Base-by-base conservation (phyloP, 2,329 filamentous ascomycete species). In the Epichloe scottii region DNA sequence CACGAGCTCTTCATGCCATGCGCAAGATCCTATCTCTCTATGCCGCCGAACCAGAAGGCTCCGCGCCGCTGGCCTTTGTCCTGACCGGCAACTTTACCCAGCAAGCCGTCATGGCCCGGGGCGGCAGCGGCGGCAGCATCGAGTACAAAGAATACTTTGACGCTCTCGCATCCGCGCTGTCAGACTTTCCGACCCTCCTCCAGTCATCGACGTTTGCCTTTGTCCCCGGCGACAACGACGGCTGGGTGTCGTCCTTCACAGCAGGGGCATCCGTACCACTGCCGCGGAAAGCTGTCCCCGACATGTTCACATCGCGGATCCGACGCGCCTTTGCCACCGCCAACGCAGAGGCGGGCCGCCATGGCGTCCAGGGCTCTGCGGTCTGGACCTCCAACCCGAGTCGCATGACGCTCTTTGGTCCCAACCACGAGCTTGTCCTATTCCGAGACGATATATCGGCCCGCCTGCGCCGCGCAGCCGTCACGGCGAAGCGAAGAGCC, bases 91-190 rank as follows among this genome's bases (percentile, higher is more conserved):
- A 93, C 66, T 97, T 98, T 59, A 77, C 78, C 17, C 72, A 75
- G 50, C 73, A 83, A 49, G 78, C 81, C 33, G 76, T 84, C 56
- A 81, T 85, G 71, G 78, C 80, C 6, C 74, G 79, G 30, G 84
- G 86, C 49, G 81, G 82, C 26, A 84, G 81, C 38, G 84, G 85
- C 21, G 87, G 88, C 38, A 91, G 87, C 66, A 90, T 97, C 58
- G 89, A 95, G 68, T 97, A 95, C 71, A 97, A 97, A 71, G 93
- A 97, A 68, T 85, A 87, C 64, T 96, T 97, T 65, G 89, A 98
- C 68, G 81, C 83, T 8, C 77, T 98, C 12, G 91, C 93, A 3
- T 82, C 84, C 2, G 77, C 88, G 1, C 76, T 98, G 5, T 76
- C 87, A 7, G 89, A 97, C 58, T 97, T 89, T 62, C 88, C 89